These are phyloP conservation scores for Malassezia sp. DNA, from an alignment of 1,284 basidiomycete genomes.

Conservation along the genomic window DNA sequence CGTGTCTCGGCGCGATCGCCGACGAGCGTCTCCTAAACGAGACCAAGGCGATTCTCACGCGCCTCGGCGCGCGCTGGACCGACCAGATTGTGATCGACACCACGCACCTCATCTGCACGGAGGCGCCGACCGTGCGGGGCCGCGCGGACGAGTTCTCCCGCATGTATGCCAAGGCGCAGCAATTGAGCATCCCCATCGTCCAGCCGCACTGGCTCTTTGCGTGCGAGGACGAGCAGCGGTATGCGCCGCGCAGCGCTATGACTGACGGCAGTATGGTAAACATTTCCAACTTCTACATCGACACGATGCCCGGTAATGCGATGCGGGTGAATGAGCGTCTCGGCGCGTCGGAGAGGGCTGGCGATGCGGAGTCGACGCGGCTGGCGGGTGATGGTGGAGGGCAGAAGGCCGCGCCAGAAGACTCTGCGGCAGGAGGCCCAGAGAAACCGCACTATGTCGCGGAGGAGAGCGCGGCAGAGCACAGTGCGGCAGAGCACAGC, in stretches of 20 bases:
- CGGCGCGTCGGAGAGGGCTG: too few species aligned
- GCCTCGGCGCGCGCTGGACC: slow-evolving; percentile 53
- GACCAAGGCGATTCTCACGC: slow-evolving; percentile 23
- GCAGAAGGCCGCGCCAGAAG: too few species aligned
- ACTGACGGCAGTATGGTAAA: slow-evolving; percentile 31
- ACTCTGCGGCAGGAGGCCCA: too few species aligned
- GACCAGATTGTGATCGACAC: slow-evolving; percentile 72
- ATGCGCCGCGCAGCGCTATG: slow-evolving; percentile 12
- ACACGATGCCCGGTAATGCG: slow-evolving; percentile 38
- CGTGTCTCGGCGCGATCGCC: slow-evolving; percentile 37
- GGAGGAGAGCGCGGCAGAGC: too few species aligned
- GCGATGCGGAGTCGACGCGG: too few species aligned
- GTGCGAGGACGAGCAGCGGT: slow-evolving; percentile 36
- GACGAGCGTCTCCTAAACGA: slow-evolving; percentile 23
- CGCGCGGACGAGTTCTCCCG: neutral
- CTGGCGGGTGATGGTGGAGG: too few species aligned
- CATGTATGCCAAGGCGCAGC: slow-evolving; percentile 35
- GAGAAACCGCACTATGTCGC: too few species aligned
- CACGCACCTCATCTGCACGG: slow-evolving; percentile 39
- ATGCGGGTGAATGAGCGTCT: slow-evolving; percentile 12
- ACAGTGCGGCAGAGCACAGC: too few species aligned
- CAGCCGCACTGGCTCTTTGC: slow-evolving; percentile 46
- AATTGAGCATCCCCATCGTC: slow-evolving; percentile 43
- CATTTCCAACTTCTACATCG: slow-evolving; percentile 41
- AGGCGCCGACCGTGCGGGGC: neutral